Percentiles rank a stretch among this genome's conserved stretches.
phyloP scores from a whole-genome alignment of 345 rosid genomes.

The Murraya paniculata region DNA sequence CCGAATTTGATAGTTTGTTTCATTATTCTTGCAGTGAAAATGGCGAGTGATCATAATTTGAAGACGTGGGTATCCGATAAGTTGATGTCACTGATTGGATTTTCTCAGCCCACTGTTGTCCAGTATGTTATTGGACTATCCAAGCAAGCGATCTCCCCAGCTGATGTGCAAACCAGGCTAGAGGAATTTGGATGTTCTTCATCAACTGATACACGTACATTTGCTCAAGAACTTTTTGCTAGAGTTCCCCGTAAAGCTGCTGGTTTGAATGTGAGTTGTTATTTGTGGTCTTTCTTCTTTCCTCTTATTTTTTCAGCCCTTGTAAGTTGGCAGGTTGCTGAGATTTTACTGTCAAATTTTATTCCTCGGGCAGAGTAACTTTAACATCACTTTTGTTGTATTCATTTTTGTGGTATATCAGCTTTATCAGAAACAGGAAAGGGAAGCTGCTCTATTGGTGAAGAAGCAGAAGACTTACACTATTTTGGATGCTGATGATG shows the following conservation, averaged over 20 bases:
- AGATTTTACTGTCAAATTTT: background rate
- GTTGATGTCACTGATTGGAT: conserved; percentile 70
- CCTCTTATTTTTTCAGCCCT: background rate
- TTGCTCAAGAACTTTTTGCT: conserved; percentile 54
- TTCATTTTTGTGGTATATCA: conserved; percentile 19
- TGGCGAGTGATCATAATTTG: conserved; percentile 54
- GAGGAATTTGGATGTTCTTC: conserved; percentile 51
- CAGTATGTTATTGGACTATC: conserved; percentile 71
- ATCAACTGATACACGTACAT: conserved; percentile 46
- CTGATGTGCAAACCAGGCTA: conserved; percentile 49
- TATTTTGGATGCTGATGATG: conserved; percentile 75
- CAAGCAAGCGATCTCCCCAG: conserved; percentile 61
- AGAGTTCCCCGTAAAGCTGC: conserved; percentile 53
- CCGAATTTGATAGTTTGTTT: background rate
- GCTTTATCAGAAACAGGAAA: conserved; percentile 83
- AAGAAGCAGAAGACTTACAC: conserved; percentile 68
- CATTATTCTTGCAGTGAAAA: conserved; percentile 29
- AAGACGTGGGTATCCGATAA: conserved; percentile 87
- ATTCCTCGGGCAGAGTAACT: background rate
- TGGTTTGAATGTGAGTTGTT: conserved; percentile 55
- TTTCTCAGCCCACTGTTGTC: conserved; percentile 66
- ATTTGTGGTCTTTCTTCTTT: background rate
- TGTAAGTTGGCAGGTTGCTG: background rate
- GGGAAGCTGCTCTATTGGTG: conserved; percentile 76
- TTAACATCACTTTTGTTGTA: background rate